Conservation (phyloP, 1,284 basidiomycete species). For the Cutaneotrichosporon mucoides region DNA sequence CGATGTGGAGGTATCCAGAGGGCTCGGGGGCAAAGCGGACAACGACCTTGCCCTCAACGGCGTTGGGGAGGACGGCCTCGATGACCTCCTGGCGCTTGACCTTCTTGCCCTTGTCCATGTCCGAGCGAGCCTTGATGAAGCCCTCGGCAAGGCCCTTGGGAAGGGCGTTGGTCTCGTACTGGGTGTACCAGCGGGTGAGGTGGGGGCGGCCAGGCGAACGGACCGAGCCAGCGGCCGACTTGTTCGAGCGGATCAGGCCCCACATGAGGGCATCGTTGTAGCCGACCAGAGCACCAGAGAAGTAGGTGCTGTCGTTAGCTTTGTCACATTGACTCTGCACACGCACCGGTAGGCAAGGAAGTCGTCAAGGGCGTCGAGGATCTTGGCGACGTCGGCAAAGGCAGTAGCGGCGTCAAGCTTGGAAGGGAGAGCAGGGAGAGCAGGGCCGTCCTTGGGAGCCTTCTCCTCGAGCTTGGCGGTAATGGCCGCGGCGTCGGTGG, state of each 20-base stretch:
- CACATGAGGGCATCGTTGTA: slow-evolving; percentile 77
- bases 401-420: slow-evolving; percentile 44
- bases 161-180: slow-evolving; percentile 72
- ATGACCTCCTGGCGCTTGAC: slow-evolving; percentile 73
- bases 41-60: slow-evolving; percentile 84
- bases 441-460: slow-evolving; percentile 35
- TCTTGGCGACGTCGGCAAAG: slow-evolving; percentile 64
- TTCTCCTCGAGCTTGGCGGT: slow-evolving; percentile 35
- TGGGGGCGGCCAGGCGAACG: slow-evolving; percentile 82
- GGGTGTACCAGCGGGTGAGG: slow-evolving; percentile 77
- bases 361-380: slow-evolving; percentile 74
- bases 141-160: slow-evolving; percentile 61
- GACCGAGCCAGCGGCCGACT: slow-evolving; percentile 68
- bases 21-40: slow-evolving; percentile 97
- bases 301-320: slow-evolving; percentile 61
- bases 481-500: slow-evolving; percentile 35
- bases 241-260: slow-evolving; percentile 69
- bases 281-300: slow-evolving; percentile 66
- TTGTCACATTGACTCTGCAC: no score
- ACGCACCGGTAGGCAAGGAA: slow-evolving; percentile 61
- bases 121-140: slow-evolving; percentile 52
- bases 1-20: slow-evolving; percentile 96
- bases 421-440: slow-evolving; percentile 44
- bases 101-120: slow-evolving; percentile 61
- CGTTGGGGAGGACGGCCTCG: slow-evolving; percentile 81